phyloP scores from a whole-genome alignment of 768 basidiomycete genomes.

The Termitomyces sp. region DNA sequence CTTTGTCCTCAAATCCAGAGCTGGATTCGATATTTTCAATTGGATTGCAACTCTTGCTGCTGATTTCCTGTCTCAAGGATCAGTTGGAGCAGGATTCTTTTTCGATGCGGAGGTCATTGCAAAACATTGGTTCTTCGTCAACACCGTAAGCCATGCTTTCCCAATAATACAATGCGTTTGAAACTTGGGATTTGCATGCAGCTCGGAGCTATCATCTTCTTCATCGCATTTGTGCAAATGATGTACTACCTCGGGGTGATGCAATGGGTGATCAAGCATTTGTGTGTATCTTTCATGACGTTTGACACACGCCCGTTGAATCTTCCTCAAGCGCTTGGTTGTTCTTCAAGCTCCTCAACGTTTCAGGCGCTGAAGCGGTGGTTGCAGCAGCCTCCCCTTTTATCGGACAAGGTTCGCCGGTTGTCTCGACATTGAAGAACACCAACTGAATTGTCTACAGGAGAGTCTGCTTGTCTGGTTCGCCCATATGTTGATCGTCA shows the following conservation, averaged over 20 bases:
- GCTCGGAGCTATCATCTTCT: constrained; percentile 84
- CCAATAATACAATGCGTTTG: not conserved
- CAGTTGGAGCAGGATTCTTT: constrained; percentile 76
- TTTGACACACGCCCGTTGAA: not conserved
- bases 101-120: constrained; percentile 59
- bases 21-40: constrained; percentile 79
- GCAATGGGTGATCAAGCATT: constrained; percentile 89
- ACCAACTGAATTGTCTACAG: constrained; percentile 9
- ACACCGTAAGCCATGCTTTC: constrained; percentile 43
- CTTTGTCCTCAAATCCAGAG: constrained; percentile 81
- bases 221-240: constrained; percentile 91
- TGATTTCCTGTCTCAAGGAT: constrained; percentile 70
- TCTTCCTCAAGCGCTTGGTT: constrained; percentile 67
- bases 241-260: constrained; percentile 86
- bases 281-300: constrained; percentile 34
- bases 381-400: constrained; percentile 92
- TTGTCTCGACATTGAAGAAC: not conserved
- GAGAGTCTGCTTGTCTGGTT: constrained; percentile 82
- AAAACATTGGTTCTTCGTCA: constrained; percentile 84
- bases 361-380: constrained; percentile 93
- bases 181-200: constrained; percentile 16
- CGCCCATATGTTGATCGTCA: constrained; percentile 69
- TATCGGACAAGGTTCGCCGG: constrained; percentile 68
- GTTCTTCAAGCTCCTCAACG: constrained; percentile 87
- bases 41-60: constrained; percentile 77